Conservation (phyloP, 805 yeast genomes). For the Teunomyces cretensis region DNA sequence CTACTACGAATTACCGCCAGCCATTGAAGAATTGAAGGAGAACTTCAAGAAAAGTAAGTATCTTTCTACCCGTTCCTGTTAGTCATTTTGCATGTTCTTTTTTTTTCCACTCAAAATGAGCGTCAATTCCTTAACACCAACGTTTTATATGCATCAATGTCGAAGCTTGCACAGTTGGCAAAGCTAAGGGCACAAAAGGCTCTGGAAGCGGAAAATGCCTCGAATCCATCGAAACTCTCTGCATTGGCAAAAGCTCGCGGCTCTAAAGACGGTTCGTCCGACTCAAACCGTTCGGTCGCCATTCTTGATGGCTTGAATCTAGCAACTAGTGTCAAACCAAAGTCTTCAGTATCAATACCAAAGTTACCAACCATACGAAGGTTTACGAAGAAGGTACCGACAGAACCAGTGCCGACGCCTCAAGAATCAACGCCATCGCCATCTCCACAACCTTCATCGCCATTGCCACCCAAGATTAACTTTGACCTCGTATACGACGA, state of each 20-base stretch:
- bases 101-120: background rate
- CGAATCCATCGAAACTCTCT: conserved; percentile 41
- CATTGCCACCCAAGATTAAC: background rate
- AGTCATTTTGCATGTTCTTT: background rate
- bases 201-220: background rate
- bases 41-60: conserved; percentile 49
- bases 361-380: background rate
- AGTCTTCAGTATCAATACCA: background rate
- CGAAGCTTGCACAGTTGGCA: conserved; percentile 27
- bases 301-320: conserved; percentile 14
- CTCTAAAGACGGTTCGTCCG: background rate
- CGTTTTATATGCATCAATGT: conserved; percentile 7
- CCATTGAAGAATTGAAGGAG: conserved; percentile 48
- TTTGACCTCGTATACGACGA: background rate
- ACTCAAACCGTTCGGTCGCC: conserved; percentile 13
- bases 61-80: conserved; percentile 11
- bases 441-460: background rate
- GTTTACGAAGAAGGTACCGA: background rate
- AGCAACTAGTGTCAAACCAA: background rate
- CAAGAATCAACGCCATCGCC: background rate
- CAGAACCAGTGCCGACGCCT: background rate
- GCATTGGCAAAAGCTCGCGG: conserved; percentile 46
- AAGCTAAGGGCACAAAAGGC: conserved; percentile 14
- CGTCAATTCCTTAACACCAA: background rate
- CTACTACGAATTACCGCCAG: conserved; percentile 53